Conservation (phyloP, 768 basidiomycete genomes). For the Auricularia heimuer region DNA sequence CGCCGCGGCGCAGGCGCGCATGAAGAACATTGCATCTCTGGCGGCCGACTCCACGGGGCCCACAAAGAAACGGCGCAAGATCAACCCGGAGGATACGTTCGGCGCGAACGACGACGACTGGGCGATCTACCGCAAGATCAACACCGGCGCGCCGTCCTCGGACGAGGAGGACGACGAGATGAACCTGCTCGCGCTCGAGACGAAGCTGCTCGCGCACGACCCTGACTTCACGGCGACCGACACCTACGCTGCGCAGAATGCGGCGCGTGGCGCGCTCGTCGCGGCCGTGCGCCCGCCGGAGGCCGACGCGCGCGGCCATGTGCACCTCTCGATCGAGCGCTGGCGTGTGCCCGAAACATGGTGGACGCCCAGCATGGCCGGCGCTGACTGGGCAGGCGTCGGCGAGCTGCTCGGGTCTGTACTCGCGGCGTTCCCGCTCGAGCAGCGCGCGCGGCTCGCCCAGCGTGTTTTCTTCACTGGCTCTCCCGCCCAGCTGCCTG, state of each 20-base stretch:
- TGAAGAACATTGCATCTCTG: constrained; percentile 90
- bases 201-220: constrained; percentile 72
- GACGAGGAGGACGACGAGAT: constrained; percentile 83
- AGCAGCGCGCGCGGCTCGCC: constrained; percentile 62
- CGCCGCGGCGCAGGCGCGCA: constrained; percentile 86
- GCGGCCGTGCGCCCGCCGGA: constrained; percentile 77
- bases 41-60: constrained; percentile 78
- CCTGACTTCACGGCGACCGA: constrained; percentile 73
- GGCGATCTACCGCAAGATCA: constrained; percentile 95
- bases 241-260: constrained; percentile 69
- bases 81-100: constrained; percentile 55
- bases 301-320: constrained; percentile 61
- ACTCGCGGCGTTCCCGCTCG: constrained; percentile 56
- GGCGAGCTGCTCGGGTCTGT: constrained; percentile 87
- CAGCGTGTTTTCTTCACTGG: constrained; percentile 91
- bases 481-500: constrained; percentile 62
- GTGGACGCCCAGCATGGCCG: constrained; percentile 91
- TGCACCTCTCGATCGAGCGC: constrained; percentile 85
- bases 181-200: constrained; percentile 65
- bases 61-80: constrained; percentile 70
- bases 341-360: constrained; percentile 88
- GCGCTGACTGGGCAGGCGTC: constrained; percentile 80
- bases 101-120: constrained; percentile 93
- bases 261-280: constrained; percentile 75
- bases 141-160: constrained; percentile 59